A percentile compares a stretch with the other conserved stretches of the same genome.
These are phyloP conservation scores for Selenicereus undatus DNA, from an alignment of 148 eudicot species.

Conservation along the genomic window DNA sequence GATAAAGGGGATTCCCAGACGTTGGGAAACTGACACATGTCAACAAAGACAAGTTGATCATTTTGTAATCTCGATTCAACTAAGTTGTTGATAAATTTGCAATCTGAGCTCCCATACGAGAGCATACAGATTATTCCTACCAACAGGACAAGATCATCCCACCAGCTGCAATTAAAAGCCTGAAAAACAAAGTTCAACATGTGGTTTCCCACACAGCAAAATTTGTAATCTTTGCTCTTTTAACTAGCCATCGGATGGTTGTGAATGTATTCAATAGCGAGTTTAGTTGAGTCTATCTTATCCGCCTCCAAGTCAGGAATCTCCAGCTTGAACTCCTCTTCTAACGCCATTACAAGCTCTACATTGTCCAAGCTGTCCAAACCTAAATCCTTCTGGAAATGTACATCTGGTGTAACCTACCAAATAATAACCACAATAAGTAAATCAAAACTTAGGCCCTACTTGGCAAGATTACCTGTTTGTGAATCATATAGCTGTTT, in stretches of 20 bases:
- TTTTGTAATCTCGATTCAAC: too few relatives aligned
- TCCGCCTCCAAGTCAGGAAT: conserved; percentile 89
- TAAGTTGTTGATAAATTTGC: background rate
- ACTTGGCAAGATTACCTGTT: too few relatives aligned
- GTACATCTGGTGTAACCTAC: conserved; percentile 76
- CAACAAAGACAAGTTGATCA: background rate
- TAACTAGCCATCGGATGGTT: conserved; percentile 83
- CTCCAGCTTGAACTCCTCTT: conserved; percentile 87
- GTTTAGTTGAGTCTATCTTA: conserved; percentile 63
- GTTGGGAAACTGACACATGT: background rate
- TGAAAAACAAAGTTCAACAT: conserved; percentile 1
- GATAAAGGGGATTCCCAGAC: too few relatives aligned
- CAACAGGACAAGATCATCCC: background rate
- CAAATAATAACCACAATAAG: conserved; percentile 2
- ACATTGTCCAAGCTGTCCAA: conserved; percentile 79
- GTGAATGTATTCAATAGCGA: conserved; percentile 77
- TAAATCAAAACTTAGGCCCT: background rate
- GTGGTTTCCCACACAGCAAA: conserved; percentile 12
- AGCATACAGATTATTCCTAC: conserved; percentile 22
- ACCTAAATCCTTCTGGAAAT: conserved; percentile 68
- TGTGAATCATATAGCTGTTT: too few relatives aligned
- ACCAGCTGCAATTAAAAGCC: conserved; percentile 9
- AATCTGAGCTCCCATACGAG: background rate
- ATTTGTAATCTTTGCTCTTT: background rate
- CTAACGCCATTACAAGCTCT: conserved; percentile 78